Conservation (phyloP, 2,329 filamentous ascomycete genomes). For the Neopestalotiopsis rosae region DNA sequence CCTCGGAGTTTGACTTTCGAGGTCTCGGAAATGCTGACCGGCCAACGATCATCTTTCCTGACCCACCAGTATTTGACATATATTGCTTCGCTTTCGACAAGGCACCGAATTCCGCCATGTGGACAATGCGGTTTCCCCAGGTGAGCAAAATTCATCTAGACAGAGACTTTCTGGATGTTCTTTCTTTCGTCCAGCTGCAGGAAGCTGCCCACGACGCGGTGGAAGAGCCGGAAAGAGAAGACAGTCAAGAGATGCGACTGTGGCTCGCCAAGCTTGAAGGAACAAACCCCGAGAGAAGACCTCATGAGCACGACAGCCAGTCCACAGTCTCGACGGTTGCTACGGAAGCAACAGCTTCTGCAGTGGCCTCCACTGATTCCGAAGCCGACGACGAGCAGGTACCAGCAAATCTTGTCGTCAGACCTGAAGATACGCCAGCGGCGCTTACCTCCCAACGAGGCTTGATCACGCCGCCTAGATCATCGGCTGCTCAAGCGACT, state of each 20-base stretch:
- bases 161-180: slow-evolving; percentile 69
- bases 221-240: slow-evolving; percentile 52
- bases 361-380: not conserved
- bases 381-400: not conserved
- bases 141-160: slow-evolving; percentile 81
- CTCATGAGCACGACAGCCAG: slow-evolving; percentile 32
- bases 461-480: slow-evolving; percentile 6
- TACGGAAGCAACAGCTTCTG: not conserved
- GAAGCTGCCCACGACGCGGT: slow-evolving; percentile 64
- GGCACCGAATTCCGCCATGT: slow-evolving; percentile 70
- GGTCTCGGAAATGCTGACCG: slow-evolving; percentile 47
- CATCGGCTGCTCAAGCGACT: not conserved
- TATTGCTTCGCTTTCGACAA: slow-evolving; percentile 82
- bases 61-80: slow-evolving; percentile 79
- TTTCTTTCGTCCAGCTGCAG: slow-evolving; percentile 75
- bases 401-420: not conserved
- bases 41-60: slow-evolving; percentile 64
- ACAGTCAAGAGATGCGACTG: slow-evolving; percentile 63
- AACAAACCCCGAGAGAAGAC: slow-evolving; percentile 51
- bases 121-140: slow-evolving; percentile 76
- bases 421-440: not conserved
- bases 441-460: not conserved
- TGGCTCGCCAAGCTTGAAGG: slow-evolving; percentile 68
- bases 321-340: not conserved
- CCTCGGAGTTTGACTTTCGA: slow-evolving; percentile 53